Base-by-base conservation (phyloP, 108 stramenopile species). In the Discostella pseudostelligera region DNA sequence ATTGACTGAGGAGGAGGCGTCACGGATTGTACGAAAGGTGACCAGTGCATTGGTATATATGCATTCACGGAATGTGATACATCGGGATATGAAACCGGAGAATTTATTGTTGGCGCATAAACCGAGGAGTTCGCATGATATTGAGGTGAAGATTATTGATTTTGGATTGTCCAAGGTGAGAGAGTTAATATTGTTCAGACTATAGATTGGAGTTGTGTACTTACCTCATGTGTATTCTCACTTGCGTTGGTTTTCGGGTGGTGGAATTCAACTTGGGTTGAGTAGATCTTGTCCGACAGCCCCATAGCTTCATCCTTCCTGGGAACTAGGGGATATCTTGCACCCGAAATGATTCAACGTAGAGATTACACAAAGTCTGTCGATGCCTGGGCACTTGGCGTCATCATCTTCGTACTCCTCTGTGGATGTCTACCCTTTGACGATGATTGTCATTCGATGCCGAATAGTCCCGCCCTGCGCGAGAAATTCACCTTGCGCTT, bases 391-490 rank as follows among this genome's bases (percentile, higher is more conserved):
- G 90, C 96, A 0, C 63, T 96, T 12, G 96, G 96, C 3, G 90
- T 96, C 8, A 94, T 96, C 74, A 90, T 90, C 17, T 96, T 92
- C 70, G 92, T 94, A 8, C 66, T 96, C 35, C 79, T 96, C 9
- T 93, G 98, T 73, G 98, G 98, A 4, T 99, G 98, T 73, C 81
- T 99, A 3, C 98, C 98, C 4, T 99, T 99, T 70, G 98, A 98
- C 71, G 98, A 99, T 67, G 98, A 99, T 76, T 92, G 88, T 43
- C 69, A 82, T 58, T 75, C 76, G 0, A 84, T 94, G 2, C 83
- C 94, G 1, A 80, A 79, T 50, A 86, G 88, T 46, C 92, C 84
- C 16, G 74, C 88, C 22, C 76, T 92, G 13, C 65, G 79, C 20
- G 59, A 78, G 6, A 96, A 91, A 61, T 98, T 97, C 71, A 88